Evolutionary conservation across 306 rosid genomes (phyloP).

Genomic region (Lupinus albus): DNA sequence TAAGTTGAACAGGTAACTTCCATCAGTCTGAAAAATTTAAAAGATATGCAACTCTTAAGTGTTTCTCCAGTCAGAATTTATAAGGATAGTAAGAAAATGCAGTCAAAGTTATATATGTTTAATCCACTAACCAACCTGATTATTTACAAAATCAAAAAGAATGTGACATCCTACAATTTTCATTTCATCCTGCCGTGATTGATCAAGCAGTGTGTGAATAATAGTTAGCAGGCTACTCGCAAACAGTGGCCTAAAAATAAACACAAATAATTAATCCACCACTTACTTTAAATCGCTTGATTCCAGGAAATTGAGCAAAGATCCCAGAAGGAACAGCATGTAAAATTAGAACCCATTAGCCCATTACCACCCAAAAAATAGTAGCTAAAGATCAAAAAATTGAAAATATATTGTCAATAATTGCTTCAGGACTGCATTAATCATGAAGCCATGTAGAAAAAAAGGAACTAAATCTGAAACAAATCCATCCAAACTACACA

Average conservation of each 20-base stretch:
- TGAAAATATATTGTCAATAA: slow-evolving; percentile 11
- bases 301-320: slow-evolving; percentile 14
- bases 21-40: slow-evolving; percentile 66
- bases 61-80: slow-evolving; percentile 13
- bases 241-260: slow-evolving; percentile 77
- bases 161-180: slow-evolving; percentile 82
- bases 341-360: slow-evolving; percentile 22
- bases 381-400: slow-evolving; percentile 21
- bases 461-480: slow-evolving; percentile 3
- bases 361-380: background rate
- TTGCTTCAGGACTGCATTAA: background rate
- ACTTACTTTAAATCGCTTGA: slow-evolving; percentile 20
- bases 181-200: slow-evolving; percentile 84
- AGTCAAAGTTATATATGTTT: slow-evolving; percentile 12
- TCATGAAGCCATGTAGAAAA: slow-evolving; percentile 1
- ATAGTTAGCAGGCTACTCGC: slow-evolving; percentile 85
- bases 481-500: slow-evolving; percentile 18
- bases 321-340: slow-evolving; percentile 19
- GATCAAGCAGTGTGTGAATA: slow-evolving; percentile 87
- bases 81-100: slow-evolving; percentile 21
- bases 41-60: slow-evolving; percentile 29
- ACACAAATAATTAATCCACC: slow-evolving; percentile 36
- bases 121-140: slow-evolving; percentile 64
- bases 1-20: slow-evolving; percentile 75
- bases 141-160: slow-evolving; percentile 86